Evolutionary conservation across 257 asterid genomes (phyloP), one percentile per base, ranked within the genome.

Genomic region (Eucommia ulmoides): DNA sequence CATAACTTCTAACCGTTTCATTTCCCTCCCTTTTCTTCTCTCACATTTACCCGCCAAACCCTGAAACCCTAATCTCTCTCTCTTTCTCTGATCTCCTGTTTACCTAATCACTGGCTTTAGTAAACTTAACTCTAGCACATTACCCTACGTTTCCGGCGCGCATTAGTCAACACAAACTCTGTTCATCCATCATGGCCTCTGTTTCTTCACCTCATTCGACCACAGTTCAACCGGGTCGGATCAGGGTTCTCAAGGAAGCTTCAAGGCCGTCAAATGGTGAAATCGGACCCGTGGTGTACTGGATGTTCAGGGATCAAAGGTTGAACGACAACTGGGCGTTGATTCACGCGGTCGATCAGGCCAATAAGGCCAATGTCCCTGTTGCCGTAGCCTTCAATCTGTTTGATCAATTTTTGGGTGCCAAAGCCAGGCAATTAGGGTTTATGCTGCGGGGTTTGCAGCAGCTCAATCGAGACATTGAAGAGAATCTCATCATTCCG

Each of bases 251-350:
- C 45, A 81, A 78, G 68, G 61, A 63, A 29, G 81, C 71, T 22
- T 25, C 72, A 17, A 60, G 57, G 14, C 51, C 61, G 7, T 20
- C 58, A 45, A 62, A 50, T 45, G 69, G 35, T 29, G 56, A 50
- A 41, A 49, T 53, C 16, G 98, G 96, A 7, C 98, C 98, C 45
- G 96, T 91, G 20, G 93, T 89, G 42, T 89, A 89, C 74, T 89
- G 98, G 98, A 82, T 89, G 98, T 89, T 89, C 71, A 76, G 98
- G 62, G 96, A 89, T 75, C 98, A 89, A 62, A 77, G 98, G 77
- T 33, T 83, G 59, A 70, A 59, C 58, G 98, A 91, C 68, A 91
- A 91, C 60, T 91, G 94, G 96, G 98, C 98, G 22, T 65, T 91
- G 80, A 82, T 85, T 76, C 98, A 91, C 74, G 96, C 98, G 65